These are phyloP conservation scores for Teunomyces cretensis DNA, from an alignment of 805 yeast species.

Conservation along the genomic window DNA sequence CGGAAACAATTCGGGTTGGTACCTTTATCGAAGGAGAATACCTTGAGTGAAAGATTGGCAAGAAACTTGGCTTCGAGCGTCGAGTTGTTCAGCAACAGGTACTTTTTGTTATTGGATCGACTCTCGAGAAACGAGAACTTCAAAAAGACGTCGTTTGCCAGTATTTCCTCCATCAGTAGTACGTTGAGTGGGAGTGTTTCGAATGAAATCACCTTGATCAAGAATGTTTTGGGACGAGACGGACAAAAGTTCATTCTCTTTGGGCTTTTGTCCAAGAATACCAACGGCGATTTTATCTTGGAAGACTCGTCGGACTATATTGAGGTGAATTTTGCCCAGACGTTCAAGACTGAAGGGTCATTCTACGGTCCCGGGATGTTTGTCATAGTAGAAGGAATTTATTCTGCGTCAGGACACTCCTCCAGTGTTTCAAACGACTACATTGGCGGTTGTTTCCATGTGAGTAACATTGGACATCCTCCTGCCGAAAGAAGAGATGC, in stretches of 20 bases:
- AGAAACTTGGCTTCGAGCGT: slow-evolving; percentile 24
- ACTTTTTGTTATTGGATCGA: slow-evolving; percentile 65
- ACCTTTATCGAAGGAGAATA: slow-evolving; percentile 5
- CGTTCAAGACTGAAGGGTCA: slow-evolving; percentile 61
- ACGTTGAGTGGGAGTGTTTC: slow-evolving; percentile 11
- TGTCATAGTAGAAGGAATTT: slow-evolving; percentile 81
- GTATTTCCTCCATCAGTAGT: slow-evolving; percentile 42
- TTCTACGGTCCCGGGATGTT: slow-evolving; percentile 76
- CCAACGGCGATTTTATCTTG: slow-evolving; percentile 67
- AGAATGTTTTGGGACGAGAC: slow-evolving; percentile 83
- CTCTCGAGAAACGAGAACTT: slow-evolving; percentile 74
- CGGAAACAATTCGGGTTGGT: slow-evolving; percentile 60
- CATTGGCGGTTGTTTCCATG: slow-evolving; percentile 58
- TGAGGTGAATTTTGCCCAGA: slow-evolving; percentile 61
- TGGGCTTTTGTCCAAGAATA: slow-evolving; percentile 67
- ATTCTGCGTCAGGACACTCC: slow-evolving; percentile 59
- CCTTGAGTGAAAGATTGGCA: slow-evolving; percentile 7
- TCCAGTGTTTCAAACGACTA: slow-evolving; percentile 27
- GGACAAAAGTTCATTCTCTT: slow-evolving; percentile 73
- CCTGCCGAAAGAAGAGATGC: slow-evolving; percentile 74
- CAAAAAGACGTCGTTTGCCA: slow-evolving; percentile 49
- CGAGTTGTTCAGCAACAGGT: slow-evolving; percentile 53
- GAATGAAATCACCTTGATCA: slow-evolving; percentile 61
- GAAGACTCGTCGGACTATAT: slow-evolving; percentile 82
- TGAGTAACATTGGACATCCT: slow-evolving; percentile 79